Evolutionary conservation across 352 stramenopile species (phyloP).

Genomic region (Phytophthora pini): DNA sequence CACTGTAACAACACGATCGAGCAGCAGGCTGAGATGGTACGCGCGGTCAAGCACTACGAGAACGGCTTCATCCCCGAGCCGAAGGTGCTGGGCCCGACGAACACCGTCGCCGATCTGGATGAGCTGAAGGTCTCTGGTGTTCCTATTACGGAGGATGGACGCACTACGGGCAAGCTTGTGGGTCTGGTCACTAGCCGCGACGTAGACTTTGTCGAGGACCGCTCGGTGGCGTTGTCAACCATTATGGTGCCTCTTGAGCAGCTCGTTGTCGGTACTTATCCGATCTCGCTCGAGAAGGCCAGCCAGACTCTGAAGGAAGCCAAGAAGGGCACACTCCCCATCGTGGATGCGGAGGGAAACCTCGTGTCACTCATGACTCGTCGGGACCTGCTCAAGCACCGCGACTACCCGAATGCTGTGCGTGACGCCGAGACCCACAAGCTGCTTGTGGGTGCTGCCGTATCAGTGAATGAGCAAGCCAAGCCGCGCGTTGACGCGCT

Average conservation of each 20-base stretch:
- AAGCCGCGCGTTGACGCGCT: constrained; percentile 86
- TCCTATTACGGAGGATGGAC: constrained; percentile 97
- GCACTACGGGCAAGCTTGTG: constrained; percentile 95
- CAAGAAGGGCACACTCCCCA: constrained; percentile 99
- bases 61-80: constrained; percentile 99
- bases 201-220: constrained; percentile 97
- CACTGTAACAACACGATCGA: constrained; percentile 98
- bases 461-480: constrained; percentile 95
- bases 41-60: constrained; percentile 97
- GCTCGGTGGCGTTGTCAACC: constrained; percentile 56
- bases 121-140: constrained; percentile 96
- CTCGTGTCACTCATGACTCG: constrained; percentile 97
- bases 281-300: constrained; percentile 93
- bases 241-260: constrained; percentile 84
- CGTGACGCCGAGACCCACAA: constrained; percentile 94
- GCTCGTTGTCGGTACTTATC: constrained; percentile 92
- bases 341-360: constrained; percentile 95
- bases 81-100: constrained; percentile 92
- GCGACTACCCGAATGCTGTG: constrained; percentile 94
- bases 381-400: constrained; percentile 96
- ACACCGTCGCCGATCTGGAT: constrained; percentile 95
- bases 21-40: constrained; percentile 93
- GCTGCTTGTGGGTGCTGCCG: constrained; percentile 95
- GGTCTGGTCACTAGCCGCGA: constrained; percentile 98
- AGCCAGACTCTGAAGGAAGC: constrained; percentile 97